These are phyloP conservation scores for Parmelia sp. DNA, from an alignment of 495 filamentous ascomycete species.

Conservation along the genomic window DNA sequence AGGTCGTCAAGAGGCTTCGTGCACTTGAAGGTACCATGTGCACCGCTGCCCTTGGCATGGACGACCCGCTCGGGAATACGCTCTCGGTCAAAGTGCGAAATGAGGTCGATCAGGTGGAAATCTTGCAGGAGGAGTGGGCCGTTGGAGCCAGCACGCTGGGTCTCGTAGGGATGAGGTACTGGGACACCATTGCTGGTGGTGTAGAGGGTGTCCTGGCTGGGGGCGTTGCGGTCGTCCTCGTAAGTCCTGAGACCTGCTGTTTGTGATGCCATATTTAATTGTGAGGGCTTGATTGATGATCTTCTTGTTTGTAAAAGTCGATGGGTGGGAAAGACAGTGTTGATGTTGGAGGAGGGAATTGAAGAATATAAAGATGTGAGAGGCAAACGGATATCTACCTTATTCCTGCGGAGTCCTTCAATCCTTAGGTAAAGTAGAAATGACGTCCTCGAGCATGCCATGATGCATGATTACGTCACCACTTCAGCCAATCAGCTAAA, in stretches of 20 bases:
- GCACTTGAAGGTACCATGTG: constrained; percentile 69
- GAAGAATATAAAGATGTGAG: background rate
- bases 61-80: constrained; percentile 68
- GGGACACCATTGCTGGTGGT: constrained; percentile 47
- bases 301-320: background rate
- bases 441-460: too few relatives aligned
- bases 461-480: constrained; percentile 1
- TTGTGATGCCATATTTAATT: constrained; percentile 9
- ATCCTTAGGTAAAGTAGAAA: too few relatives aligned
- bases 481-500: background rate
- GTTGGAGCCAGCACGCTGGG: constrained; percentile 48
- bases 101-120: constrained; percentile 56
- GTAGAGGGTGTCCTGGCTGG: constrained; percentile 43
- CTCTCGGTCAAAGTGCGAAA: constrained; percentile 65
- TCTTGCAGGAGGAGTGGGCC: constrained; percentile 57
- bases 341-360: background rate
- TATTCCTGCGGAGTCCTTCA: constrained; percentile 3
- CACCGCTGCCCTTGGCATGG: constrained; percentile 74
- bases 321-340: background rate
- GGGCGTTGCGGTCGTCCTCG: constrained; percentile 40
- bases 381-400: background rate
- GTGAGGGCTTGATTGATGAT: background rate
- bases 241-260: constrained; percentile 28
- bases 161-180: constrained; percentile 45
- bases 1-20: constrained; percentile 58